phyloP scores from a whole-genome alignment of 768 basidiomycete genomes.

The Boletus rufocinnamomeus region DNA sequence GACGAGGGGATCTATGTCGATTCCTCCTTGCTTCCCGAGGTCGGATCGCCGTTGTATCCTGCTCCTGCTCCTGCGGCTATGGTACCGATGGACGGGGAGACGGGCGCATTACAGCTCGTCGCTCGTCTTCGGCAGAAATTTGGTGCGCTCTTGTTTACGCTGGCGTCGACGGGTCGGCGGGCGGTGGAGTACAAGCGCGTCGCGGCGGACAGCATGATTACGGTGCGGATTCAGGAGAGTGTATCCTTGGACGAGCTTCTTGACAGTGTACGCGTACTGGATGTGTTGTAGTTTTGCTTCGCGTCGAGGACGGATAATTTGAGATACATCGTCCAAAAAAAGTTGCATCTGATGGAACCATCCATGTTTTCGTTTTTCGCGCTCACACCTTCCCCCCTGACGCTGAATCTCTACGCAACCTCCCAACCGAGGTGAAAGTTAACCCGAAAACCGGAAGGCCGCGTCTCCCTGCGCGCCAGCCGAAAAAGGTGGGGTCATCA shows the following conservation, averaged over 20 bases:
- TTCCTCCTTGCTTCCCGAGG: not conserved
- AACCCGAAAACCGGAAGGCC: too few relatives aligned
- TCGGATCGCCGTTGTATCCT: not conserved
- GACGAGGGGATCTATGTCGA: too few relatives aligned
- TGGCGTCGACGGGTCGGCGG: not conserved
- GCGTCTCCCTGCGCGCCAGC: too few relatives aligned
- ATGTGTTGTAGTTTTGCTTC: not conserved
- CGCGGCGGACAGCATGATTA: slow-evolving; percentile 4
- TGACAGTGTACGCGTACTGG: slow-evolving; percentile 1
- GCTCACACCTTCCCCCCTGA: too few relatives aligned
- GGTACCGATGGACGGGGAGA: not conserved
- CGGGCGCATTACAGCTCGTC: not conserved
- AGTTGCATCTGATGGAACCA: too few relatives aligned
- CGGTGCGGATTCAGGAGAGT: slow-evolving; percentile 1
- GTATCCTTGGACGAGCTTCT: not conserved
- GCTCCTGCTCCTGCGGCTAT: too few relatives aligned
- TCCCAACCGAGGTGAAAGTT: too few relatives aligned
- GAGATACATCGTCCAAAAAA: too few relatives aligned
- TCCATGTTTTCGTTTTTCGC: too few relatives aligned
- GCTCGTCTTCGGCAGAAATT: not conserved
- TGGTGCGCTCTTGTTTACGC: not conserved
- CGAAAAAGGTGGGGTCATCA: too few relatives aligned
- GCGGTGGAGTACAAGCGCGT: slow-evolving; percentile 4
- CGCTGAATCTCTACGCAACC: too few relatives aligned
- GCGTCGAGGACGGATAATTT: not conserved